A percentile compares a stretch with the other conserved stretches of the same genome.
These are phyloP conservation scores for Limnomonas spitsbergensis DNA, from an alignment of 139 green algal species.

Conservation along the genomic window DNA sequence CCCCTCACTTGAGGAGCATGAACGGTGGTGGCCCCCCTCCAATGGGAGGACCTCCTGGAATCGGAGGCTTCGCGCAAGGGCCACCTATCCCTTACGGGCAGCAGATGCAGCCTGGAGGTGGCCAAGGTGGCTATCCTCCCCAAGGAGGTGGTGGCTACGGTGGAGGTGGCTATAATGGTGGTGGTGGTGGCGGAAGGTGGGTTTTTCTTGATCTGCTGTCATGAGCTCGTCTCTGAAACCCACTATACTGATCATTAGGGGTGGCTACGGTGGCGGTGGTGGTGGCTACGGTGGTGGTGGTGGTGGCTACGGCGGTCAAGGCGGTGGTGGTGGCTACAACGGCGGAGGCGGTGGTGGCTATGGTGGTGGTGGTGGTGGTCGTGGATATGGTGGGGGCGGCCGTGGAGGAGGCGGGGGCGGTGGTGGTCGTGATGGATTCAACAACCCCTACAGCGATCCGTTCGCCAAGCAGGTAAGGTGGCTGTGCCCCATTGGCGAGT, in stretches of 20 bases:
- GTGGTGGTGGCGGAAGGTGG: slow-evolving; percentile 8
- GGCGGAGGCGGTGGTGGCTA: slow-evolving; percentile 28
- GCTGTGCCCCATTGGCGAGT: no score
- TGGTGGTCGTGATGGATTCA: slow-evolving; percentile 19
- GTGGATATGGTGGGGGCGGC: slow-evolving; percentile 41
- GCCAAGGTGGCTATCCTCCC: background rate
- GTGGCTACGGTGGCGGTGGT: slow-evolving; percentile 32
- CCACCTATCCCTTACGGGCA: slow-evolving; percentile 1
- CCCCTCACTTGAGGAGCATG: background rate
- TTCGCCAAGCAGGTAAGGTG: slow-evolving; percentile 34
- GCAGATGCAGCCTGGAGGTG: background rate
- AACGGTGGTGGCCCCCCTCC: background rate
- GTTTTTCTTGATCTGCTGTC: background rate
- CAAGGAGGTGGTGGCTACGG: slow-evolving; percentile 32
- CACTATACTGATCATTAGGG: no score
- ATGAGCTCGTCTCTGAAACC: background rate
- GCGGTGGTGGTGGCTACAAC: slow-evolving; percentile 21
- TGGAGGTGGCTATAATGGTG: slow-evolving; percentile 28
- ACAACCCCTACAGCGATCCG: slow-evolving; percentile 41
- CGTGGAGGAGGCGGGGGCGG: slow-evolving; percentile 29
- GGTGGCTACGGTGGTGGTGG: slow-evolving; percentile 36
- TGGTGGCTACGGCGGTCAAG: slow-evolving; percentile 31
- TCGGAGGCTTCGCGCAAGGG: background rate
- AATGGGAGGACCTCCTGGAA: background rate
- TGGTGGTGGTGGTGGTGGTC: slow-evolving; percentile 38